phyloP scores from a whole-genome alignment of 805 yeast species.

The Pichia nanzhaoensis region DNA sequence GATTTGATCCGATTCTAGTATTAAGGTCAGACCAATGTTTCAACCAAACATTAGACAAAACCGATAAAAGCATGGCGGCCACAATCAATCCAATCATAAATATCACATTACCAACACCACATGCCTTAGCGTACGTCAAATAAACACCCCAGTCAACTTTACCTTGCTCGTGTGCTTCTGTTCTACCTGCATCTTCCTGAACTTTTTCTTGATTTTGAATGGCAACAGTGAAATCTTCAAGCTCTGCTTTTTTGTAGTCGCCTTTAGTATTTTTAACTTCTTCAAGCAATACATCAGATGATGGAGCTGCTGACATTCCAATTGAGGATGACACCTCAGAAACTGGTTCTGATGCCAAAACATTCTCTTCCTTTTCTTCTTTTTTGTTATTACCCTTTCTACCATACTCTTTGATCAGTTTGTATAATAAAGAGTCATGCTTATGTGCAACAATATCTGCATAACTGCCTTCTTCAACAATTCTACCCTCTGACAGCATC shows the following conservation, averaged over 20 bases:
- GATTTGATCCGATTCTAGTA: constrained; percentile 60
- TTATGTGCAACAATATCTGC: constrained; percentile 35
- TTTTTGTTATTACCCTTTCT: constrained; percentile 27
- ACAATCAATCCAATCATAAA: constrained; percentile 51
- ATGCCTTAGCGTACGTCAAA: constrained; percentile 76
- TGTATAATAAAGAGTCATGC: constrained; percentile 35
- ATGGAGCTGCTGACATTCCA: constrained; percentile 13
- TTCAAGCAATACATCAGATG: constrained; percentile 21
- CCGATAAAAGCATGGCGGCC: constrained; percentile 54
- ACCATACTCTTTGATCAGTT: constrained; percentile 51
- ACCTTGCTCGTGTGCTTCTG: constrained; percentile 88
- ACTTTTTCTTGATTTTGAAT: constrained; percentile 32
- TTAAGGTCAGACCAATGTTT: constrained; percentile 97
- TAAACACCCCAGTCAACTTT: constrained; percentile 88
- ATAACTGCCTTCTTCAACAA: constrained; percentile 61
- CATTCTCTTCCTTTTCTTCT: constrained; percentile 14
- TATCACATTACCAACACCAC: constrained; percentile 61
- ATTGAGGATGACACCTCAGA: constrained; percentile 16
- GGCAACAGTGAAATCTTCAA: constrained; percentile 35
- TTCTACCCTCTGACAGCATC: constrained; percentile 54
- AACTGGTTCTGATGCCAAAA: constrained; percentile 6
- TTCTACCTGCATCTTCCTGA: constrained; percentile 37
- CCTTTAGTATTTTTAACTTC: constrained; percentile 28
- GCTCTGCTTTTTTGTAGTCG: constrained; percentile 59
- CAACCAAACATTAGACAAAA: constrained; percentile 80